Evolutionary conservation across 1,284 basidiomycete species (phyloP).

Genomic region (Clitocybe nebularis): DNA sequence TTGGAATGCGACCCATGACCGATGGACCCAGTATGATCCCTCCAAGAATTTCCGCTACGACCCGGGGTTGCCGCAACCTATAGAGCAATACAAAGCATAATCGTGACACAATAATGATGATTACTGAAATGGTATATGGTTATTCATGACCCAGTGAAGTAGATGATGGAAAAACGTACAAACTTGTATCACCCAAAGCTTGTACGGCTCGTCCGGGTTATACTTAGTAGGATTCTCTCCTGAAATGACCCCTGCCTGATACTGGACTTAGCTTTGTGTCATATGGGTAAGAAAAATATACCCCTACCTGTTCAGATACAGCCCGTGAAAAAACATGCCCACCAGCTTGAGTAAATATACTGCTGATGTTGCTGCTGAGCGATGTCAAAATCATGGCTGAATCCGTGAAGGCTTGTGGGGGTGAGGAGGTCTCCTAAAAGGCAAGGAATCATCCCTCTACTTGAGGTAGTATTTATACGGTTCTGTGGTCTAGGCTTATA

Average conservation of each 20-base stretch:
- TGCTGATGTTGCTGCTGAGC: neutral
- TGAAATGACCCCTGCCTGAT: slow-evolving; percentile 58
- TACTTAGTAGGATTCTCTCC: slow-evolving; percentile 66
- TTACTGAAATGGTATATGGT: slow-evolving; percentile 33
- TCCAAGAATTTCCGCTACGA: slow-evolving; percentile 86
- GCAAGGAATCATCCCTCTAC: too few species aligned
- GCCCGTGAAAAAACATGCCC: slow-evolving; percentile 31
- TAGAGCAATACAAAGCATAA: slow-evolving; percentile 58
- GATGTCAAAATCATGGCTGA: neutral
- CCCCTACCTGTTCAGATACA: slow-evolving; percentile 44
- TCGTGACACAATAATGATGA: slow-evolving; percentile 77
- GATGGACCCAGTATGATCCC: slow-evolving; percentile 79
- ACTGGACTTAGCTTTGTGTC: neutral
- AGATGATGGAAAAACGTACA: slow-evolving; percentile 30
- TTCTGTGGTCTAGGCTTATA: too few species aligned
- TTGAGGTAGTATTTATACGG: too few species aligned
- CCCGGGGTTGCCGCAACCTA: slow-evolving; percentile 77
- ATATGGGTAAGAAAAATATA: neutral
- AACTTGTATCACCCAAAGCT: slow-evolving; percentile 82
- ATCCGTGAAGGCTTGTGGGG: neutral
- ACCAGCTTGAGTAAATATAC: neutral
- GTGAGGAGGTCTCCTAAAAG: neutral
- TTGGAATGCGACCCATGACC: slow-evolving; percentile 74
- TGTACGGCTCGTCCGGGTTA: slow-evolving; percentile 63
- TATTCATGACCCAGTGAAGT: neutral